Percentiles rank a stretch among this genome's conserved stretches.
Conservation (phyloP, 2,329 filamentous ascomycete genomes). For the Endothia cerciana region DNA sequence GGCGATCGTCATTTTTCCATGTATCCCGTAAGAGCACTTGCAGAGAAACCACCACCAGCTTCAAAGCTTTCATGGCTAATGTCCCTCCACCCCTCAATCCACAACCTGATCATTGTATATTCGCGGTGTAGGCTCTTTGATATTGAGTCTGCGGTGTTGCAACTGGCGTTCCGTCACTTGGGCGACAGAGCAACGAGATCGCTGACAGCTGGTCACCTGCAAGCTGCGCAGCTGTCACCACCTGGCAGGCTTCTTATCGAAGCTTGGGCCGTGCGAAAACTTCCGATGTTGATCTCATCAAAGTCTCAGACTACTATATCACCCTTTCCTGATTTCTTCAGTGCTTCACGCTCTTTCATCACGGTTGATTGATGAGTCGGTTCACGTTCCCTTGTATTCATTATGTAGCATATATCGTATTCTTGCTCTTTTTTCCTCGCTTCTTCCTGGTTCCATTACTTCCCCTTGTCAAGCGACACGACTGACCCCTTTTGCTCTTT, state of each 20-base stretch:
- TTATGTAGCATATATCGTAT: conserved; percentile 9
- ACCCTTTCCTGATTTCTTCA: not conserved
- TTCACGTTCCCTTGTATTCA: not conserved
- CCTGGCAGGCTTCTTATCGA: not conserved
- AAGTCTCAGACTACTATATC: not conserved
- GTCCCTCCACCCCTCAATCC: too few species aligned
- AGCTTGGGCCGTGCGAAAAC: conserved; percentile 10
- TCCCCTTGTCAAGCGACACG: too few species aligned
- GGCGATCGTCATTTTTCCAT: too few species aligned
- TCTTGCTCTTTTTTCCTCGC: not conserved
- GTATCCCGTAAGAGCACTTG: too few species aligned
- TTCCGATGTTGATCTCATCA: conserved; percentile 13
- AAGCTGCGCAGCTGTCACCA: not conserved
- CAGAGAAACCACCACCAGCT: too few species aligned
- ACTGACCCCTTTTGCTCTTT: not conserved
- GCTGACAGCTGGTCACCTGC: not conserved
- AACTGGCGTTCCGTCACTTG: too few species aligned
- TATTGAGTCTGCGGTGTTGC: too few species aligned
- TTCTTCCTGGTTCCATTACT: not conserved
- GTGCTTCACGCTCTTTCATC: not conserved
- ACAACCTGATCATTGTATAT: too few species aligned
- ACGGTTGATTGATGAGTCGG: too few species aligned
- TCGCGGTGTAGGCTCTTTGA: too few species aligned
- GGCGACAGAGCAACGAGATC: not conserved
- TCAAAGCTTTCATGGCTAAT: too few species aligned